Conservation (phyloP, 331 rosid species). For the Prunus yedoensis region DNA sequence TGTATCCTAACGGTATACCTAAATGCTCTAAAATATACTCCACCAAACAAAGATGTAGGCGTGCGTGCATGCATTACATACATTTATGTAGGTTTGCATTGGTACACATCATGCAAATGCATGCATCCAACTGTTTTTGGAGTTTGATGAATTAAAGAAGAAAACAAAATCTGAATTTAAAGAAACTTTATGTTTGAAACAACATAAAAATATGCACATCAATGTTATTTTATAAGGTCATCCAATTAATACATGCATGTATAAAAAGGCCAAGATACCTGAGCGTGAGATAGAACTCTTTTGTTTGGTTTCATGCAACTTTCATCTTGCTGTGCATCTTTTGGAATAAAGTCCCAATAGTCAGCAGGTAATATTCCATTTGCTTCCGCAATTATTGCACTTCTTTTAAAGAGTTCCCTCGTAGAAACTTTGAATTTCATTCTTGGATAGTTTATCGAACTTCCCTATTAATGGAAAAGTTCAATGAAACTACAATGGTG, state of each 20-base stretch:
- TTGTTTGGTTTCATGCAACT: constrained; percentile 38
- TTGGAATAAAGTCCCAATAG: constrained; percentile 80
- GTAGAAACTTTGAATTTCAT: constrained; percentile 79
- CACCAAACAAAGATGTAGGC: not conserved
- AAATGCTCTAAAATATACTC: not conserved
- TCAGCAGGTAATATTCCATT: constrained; percentile 57
- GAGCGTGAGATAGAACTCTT: constrained; percentile 75
- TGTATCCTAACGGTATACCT: not conserved
- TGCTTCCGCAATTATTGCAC: constrained; percentile 67
- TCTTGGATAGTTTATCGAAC: constrained; percentile 52
- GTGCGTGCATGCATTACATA: not conserved
- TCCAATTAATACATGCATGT: not conserved
- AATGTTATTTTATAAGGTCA: not conserved
- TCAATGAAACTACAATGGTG: constrained; percentile 16
- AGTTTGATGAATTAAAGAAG: not conserved
- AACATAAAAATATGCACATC: not conserved
- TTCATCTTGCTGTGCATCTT: constrained; percentile 66
- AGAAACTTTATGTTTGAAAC: not conserved
- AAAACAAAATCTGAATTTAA: not conserved
- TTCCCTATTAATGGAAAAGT: constrained; percentile 49
- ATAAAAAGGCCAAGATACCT: constrained; percentile 50
- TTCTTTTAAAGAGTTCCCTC: constrained; percentile 59
- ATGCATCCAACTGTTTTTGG: not conserved
- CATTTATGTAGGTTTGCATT: not conserved
- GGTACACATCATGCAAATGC: not conserved